These are phyloP conservation scores for Phytophthora fragariaefolia DNA, from an alignment of 352 stramenopile genomes.

Conservation along the genomic window DNA sequence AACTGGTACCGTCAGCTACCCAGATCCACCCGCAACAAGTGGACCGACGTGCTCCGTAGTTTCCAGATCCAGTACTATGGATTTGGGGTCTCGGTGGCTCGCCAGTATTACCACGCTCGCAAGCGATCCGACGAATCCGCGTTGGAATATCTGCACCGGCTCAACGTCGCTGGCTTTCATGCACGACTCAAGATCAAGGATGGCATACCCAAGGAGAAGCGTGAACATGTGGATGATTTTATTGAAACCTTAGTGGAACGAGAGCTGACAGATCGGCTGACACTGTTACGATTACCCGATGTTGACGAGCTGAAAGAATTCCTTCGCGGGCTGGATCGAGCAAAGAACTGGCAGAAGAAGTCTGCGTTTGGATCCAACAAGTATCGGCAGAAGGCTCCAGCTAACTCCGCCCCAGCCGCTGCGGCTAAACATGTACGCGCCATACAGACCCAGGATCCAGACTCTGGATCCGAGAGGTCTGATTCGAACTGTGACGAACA, in stretches of 20 bases:
- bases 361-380: too few relatives aligned
- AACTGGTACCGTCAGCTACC: constrained; percentile 7
- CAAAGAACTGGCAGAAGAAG: neutral
- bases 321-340: neutral
- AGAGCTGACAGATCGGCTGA: neutral
- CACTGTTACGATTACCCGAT: neutral
- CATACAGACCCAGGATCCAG: neutral
- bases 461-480: neutral
- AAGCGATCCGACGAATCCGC: neutral
- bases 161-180: neutral
- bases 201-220: neutral
- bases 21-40: neutral
- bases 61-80: neutral
- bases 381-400: too few relatives aligned
- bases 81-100: neutral
- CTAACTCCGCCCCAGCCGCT: too few relatives aligned
- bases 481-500: too few relatives aligned
- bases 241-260: neutral
- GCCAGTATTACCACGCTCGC: neutral
- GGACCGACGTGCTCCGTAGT: neutral
- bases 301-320: neutral
- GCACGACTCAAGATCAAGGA: neutral
- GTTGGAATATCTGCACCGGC: neutral
- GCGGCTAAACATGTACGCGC: neutral
- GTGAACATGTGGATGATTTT: neutral